Evolutionary conservation across 768 basidiomycete species (phyloP), one percentile per base, ranked within the genome.

Genomic region (Suillus subaureus): DNA sequence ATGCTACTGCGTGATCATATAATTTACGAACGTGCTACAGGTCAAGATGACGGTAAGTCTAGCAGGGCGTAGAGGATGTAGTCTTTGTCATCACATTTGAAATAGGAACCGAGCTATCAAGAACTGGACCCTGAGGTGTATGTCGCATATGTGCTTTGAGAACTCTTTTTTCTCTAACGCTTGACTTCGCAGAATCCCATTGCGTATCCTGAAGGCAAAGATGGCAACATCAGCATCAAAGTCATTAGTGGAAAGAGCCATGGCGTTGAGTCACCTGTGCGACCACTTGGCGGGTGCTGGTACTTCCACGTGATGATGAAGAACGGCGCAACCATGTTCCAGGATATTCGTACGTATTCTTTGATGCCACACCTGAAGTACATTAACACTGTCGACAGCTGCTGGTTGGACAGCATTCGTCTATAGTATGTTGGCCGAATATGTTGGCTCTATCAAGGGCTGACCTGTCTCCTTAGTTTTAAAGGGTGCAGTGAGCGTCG

Each of bases 261-360:
- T 69, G 94, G 92, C 15, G 83, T 88, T 16, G 90, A 91, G 72
- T 96, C 94, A 2, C 95, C 95, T 33, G 96, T 99, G 28, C 82
- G 91, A 57, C 94, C 94, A 0, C 84, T 96, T 0, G 96, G 96
- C 15, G 96, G 96, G 6, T 96, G 95, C 77, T 96, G 94, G 93
- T 97, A 87, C 77, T 89, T 96, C 79, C 93, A 96, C 72, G 78
- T 90, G 67, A 87, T 80, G 65, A 88, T 96, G 74, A 78, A 83
- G 33, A 83, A 84, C 66, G 88, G 85, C 2, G 81, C 77, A 49
- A 72, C 74, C 37, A 83, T 94, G 37, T 97, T 93, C 80, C 96
- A 96, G 74, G 87, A 90, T 12, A 81, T 98, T 47, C 96, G 93
- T 88, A 69, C 73, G 89, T 78, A 16, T 26, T 43, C 49, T n/a